These are phyloP conservation scores for Thalassiosira mediterranea DNA, from an alignment of 352 stramenopile genomes.

Conservation along the genomic window DNA sequence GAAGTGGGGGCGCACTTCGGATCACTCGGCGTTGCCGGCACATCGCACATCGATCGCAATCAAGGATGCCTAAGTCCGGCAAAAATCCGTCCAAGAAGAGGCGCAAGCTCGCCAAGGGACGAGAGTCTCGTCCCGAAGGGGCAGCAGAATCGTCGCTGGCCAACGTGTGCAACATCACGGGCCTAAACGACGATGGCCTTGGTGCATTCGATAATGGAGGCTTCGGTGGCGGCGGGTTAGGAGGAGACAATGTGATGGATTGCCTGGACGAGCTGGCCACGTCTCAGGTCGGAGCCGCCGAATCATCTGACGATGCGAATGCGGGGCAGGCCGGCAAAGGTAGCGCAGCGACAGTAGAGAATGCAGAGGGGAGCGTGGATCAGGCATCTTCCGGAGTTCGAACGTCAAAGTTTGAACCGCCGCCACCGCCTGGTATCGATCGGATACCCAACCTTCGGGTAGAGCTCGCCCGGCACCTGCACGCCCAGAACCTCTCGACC, in stretches of 20 bases:
- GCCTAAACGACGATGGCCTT: too few relatives aligned
- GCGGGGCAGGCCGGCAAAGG: neutral
- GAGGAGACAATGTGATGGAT: constrained; percentile 24
- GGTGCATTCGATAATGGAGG: too few relatives aligned
- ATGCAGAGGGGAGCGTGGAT: neutral
- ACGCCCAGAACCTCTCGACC: constrained; percentile 57
- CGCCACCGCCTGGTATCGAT: constrained; percentile 15
- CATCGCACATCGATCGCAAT: too few relatives aligned
- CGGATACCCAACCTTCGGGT: constrained; percentile 63
- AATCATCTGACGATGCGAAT: neutral
- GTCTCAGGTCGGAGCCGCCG: neutral
- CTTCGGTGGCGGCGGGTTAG: neutral
- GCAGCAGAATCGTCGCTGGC: neutral
- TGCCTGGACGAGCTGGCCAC: constrained; percentile 34
- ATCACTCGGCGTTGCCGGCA: too few relatives aligned
- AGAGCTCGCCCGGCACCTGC: constrained; percentile 67
- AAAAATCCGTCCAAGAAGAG: too few relatives aligned
- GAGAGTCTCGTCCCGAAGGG: neutral
- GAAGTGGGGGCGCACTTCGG: too few relatives aligned
- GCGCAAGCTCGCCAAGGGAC: constrained; percentile 5
- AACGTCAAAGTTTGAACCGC: neutral
- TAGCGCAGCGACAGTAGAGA: neutral
- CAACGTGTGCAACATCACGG: constrained; percentile 9
- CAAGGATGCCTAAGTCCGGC: too few relatives aligned
- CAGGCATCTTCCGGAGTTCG: neutral